Conservation (phyloP, 2,329 filamentous ascomycete species). For the Fusarium xyrophilum region DNA sequence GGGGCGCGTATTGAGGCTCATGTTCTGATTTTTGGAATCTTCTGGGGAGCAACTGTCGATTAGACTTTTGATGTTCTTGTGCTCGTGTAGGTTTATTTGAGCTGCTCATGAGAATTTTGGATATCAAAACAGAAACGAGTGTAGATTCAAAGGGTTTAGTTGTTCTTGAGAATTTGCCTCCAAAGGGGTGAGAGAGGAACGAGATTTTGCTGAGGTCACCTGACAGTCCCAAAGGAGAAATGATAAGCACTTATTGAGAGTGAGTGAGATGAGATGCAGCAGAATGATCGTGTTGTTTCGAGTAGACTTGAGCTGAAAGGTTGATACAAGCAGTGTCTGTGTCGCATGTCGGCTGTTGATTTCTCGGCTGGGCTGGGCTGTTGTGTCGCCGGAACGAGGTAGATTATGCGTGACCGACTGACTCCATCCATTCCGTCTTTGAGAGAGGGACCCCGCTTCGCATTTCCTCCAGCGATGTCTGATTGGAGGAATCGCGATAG, state of each 20-base stretch:
- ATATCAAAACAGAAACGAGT: not conserved
- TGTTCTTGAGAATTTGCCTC: not conserved
- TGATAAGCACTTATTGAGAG: not conserved
- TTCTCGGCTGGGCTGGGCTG: not conserved
- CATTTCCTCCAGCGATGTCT: not conserved
- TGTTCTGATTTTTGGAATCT: not conserved
- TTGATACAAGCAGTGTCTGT: not conserved
- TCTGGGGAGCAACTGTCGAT: constrained; percentile 13
- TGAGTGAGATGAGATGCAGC: not conserved
- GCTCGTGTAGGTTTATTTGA: constrained; percentile 7
- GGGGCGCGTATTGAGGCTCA: constrained; percentile 1
- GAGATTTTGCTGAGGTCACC: not conserved
- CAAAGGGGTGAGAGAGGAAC: not conserved
- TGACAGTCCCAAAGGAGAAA: not conserved
- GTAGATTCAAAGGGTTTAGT: not conserved
- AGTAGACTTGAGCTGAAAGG: not conserved
- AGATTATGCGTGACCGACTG: not conserved
- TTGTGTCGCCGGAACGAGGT: not conserved
- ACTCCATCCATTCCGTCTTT: not conserved
- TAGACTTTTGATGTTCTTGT: constrained; percentile 9
- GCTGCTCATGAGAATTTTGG: not conserved
- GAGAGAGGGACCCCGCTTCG: not conserved
- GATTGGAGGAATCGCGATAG: not conserved
- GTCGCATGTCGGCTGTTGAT: not conserved
- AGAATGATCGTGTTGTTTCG: not conserved